Evolutionary conservation across 2,329 filamentous ascomycete species (phyloP).

Genomic region (Epichloe hybrida): DNA sequence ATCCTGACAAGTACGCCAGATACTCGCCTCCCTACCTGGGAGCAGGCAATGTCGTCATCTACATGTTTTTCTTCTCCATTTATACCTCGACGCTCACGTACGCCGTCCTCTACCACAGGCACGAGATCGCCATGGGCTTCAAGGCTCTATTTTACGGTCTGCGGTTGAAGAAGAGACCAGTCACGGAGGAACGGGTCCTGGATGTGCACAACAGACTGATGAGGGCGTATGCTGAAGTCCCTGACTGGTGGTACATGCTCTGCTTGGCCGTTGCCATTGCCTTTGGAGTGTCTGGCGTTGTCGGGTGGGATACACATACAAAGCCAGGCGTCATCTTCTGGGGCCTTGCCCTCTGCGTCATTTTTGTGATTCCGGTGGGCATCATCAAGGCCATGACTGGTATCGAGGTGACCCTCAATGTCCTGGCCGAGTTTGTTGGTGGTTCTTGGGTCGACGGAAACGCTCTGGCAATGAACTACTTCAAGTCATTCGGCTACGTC

Average conservation of each 20-base stretch:
- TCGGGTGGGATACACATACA: conserved; percentile 36
- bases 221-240: conserved; percentile 32
- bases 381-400: conserved; percentile 41
- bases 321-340: conserved; percentile 37
- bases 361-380: conserved; percentile 38
- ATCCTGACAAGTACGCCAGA: conserved; percentile 29
- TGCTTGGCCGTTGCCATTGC: conserved; percentile 30
- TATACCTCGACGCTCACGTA: conserved; percentile 39
- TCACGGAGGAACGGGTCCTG: conserved; percentile 22
- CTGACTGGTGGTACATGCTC: conserved; percentile 40
- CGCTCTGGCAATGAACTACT: conserved; percentile 39
- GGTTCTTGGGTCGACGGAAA: conserved; percentile 37
- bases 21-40: conserved; percentile 40
- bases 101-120: conserved; percentile 36
- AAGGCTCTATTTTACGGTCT: conserved; percentile 32
- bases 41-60: conserved; percentile 36
- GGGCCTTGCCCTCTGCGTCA: conserved; percentile 32
- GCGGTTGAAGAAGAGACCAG: conserved; percentile 23
- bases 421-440: conserved; percentile 39
- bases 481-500: conserved; percentile 38
- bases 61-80: conserved; percentile 41
- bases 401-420: conserved; percentile 37
- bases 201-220: conserved; percentile 37
- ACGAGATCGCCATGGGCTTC: conserved; percentile 36
- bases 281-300: conserved; percentile 32